Conservation (phyloP, 2,329 filamentous ascomycete species). For the Colletotrichum tabaci region DNA sequence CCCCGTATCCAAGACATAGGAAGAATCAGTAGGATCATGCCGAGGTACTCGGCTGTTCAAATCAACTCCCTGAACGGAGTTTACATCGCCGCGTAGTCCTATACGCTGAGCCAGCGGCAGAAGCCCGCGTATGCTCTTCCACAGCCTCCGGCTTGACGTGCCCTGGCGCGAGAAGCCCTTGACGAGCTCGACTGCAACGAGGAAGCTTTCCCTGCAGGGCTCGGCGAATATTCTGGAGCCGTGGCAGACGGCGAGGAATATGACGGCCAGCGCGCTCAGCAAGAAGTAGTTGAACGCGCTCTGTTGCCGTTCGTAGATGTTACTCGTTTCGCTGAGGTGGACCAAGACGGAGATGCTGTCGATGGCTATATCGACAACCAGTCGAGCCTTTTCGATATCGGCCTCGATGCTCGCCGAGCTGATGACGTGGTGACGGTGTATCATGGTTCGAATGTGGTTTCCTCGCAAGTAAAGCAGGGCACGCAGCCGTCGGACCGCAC, state of each 20-base stretch:
- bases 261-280: conserved; percentile 54
- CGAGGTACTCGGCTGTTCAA: too few species aligned
- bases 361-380: conserved; percentile 56
- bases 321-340: conserved; percentile 53
- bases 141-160: conserved; percentile 51
- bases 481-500: conserved; percentile 56
- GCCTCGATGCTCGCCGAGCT: conserved; percentile 54
- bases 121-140: conserved; percentile 54
- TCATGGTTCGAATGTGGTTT: conserved; percentile 61
- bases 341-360: conserved; percentile 54
- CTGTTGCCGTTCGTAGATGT: conserved; percentile 56
- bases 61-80: background rate
- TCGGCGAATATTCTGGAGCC: conserved; percentile 58
- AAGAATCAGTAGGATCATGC: background rate
- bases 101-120: conserved; percentile 50
- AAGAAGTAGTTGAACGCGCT: conserved; percentile 60
- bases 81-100: conserved; percentile 42
- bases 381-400: conserved; percentile 52
- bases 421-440: conserved; percentile 61
- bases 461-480: conserved; percentile 60
- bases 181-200: conserved; percentile 51
- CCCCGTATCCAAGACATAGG: conserved; percentile 23
- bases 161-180: conserved; percentile 51
- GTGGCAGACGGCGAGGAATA: conserved; percentile 62
- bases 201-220: conserved; percentile 51